Evolutionary conservation across 1,284 basidiomycete genomes (phyloP).

Genomic region (Pseudozyma hubeiensis): DNA sequence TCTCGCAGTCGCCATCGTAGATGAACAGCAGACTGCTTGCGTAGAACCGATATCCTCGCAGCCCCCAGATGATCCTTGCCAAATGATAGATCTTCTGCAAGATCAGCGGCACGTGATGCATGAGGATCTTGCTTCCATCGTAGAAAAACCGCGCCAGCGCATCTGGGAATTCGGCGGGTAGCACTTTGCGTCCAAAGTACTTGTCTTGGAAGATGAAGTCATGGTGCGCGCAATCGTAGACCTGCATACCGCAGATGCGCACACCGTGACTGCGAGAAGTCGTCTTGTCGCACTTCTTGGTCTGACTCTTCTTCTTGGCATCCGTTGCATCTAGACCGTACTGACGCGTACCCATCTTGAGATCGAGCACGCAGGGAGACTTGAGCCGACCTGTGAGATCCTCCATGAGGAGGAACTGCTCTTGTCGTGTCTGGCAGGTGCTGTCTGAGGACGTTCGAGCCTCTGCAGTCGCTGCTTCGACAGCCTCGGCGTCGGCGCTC

Average conservation of each 20-base stretch:
- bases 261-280: slow-evolving; percentile 91
- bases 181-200: slow-evolving; percentile 91
- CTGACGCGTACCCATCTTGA: slow-evolving; percentile 99
- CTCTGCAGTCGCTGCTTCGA: background rate
- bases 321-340: slow-evolving; percentile 95
- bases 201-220: slow-evolving; percentile 95
- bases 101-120: slow-evolving; percentile 90
- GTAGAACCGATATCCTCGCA: slow-evolving; percentile 96
- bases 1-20: slow-evolving; percentile 92
- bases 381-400: slow-evolving; percentile 95
- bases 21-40: slow-evolving; percentile 96
- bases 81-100: slow-evolving; percentile 93
- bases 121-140: slow-evolving; percentile 84
- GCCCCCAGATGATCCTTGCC: slow-evolving; percentile 85
- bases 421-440: slow-evolving; percentile 76
- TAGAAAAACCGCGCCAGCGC: slow-evolving; percentile 86
- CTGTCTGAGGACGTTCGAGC: slow-evolving; percentile 8
- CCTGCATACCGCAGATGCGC: slow-evolving; percentile 98
- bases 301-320: slow-evolving; percentile 94
- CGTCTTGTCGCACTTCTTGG: slow-evolving; percentile 96
- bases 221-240: slow-evolving; percentile 72
- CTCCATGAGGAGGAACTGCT: slow-evolving; percentile 99
- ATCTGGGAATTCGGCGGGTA: slow-evolving; percentile 83
- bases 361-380: slow-evolving; percentile 92
- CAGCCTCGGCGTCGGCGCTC: background rate